A percentile compares a stretch with the other conserved stretches of the same genome.
Conservation (phyloP, 2,329 filamentous ascomycete genomes). For the Neofusicoccum parvum region DNA sequence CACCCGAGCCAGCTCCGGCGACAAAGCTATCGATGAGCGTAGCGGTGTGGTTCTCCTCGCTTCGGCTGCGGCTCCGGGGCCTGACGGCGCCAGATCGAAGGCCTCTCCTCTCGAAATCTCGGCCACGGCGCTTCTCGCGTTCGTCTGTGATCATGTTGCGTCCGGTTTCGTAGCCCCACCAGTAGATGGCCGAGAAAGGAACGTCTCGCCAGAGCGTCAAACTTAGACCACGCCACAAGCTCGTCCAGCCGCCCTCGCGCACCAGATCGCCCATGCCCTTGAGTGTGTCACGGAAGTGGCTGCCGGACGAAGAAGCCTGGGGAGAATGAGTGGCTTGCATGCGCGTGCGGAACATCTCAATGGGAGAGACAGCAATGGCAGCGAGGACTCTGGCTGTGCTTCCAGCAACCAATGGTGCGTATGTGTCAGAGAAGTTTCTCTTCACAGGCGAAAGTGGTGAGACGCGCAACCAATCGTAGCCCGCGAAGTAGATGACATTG, state of each 20-base stretch:
- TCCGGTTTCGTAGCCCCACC: constrained; percentile 94
- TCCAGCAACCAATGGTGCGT: constrained; percentile 79
- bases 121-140: constrained; percentile 49
- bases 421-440: constrained; percentile 59
- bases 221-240: constrained; percentile 86
- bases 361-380: constrained; percentile 80
- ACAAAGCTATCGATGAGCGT: constrained; percentile 89
- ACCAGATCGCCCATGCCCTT: constrained; percentile 80
- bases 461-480: constrained; percentile 90
- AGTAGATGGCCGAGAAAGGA: constrained; percentile 95
- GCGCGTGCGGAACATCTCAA: constrained; percentile 91
- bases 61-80: constrained; percentile 33
- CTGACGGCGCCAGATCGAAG: constrained; percentile 36
- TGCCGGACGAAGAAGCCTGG: constrained; percentile 39
- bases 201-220: constrained; percentile 96
- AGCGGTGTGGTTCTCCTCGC: constrained; percentile 68
- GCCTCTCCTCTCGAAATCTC: constrained; percentile 34
- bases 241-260: constrained; percentile 70
- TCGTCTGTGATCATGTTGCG: constrained; percentile 70
- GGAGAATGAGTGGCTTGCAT: constrained; percentile 73
- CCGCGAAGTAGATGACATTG: constrained; percentile 98
- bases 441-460: constrained; percentile 73
- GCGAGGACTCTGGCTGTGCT: constrained; percentile 76
- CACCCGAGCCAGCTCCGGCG: constrained; percentile 80
- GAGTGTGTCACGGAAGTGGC: constrained; percentile 79